Conservation (phyloP, 1,284 basidiomycete genomes). For the Athelia psychrophila region DNA sequence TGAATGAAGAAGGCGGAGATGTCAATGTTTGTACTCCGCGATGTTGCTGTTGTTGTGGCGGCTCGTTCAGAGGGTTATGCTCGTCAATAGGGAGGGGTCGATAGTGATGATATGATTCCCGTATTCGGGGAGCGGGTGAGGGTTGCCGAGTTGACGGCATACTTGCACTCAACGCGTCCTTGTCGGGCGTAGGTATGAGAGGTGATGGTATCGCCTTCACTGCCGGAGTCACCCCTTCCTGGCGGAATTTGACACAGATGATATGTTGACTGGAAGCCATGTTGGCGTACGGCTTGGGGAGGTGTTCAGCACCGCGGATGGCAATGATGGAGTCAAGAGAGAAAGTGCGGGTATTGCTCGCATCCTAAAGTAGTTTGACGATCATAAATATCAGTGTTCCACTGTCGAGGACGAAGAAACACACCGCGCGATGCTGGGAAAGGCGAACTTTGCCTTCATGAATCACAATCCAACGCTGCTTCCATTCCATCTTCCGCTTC, state of each 20-base stretch:
- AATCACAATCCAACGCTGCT: slow-evolving; percentile 60
- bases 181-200: too few species aligned
- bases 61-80: too few species aligned
- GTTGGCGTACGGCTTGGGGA: slow-evolving; percentile 29
- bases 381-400: neutral
- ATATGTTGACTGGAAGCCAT: slow-evolving; percentile 27
- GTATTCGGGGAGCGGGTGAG: neutral
- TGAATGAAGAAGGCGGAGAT: too few species aligned
- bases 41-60: too few species aligned
- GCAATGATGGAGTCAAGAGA: slow-evolving; percentile 39
- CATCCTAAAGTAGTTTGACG: slow-evolving; percentile 29
- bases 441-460: slow-evolving; percentile 50
- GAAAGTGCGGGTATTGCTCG: slow-evolving; percentile 39
- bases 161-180: slow-evolving; percentile 5
- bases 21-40: too few species aligned
- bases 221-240: too few species aligned
- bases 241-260: slow-evolving; percentile 47
- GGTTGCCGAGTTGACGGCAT: slow-evolving; percentile 7
- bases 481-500: slow-evolving; percentile 49
- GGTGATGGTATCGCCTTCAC: too few species aligned
- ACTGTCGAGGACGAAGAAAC: slow-evolving; percentile 11
- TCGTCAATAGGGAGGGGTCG: too few species aligned
- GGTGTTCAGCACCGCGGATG: slow-evolving; percentile 44
- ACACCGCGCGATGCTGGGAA: slow-evolving; percentile 53
- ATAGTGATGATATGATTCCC: neutral